Base-by-base conservation (phyloP, 768 basidiomycete genomes). In the Tylopilus plumbeoviolaceoides region DNA sequence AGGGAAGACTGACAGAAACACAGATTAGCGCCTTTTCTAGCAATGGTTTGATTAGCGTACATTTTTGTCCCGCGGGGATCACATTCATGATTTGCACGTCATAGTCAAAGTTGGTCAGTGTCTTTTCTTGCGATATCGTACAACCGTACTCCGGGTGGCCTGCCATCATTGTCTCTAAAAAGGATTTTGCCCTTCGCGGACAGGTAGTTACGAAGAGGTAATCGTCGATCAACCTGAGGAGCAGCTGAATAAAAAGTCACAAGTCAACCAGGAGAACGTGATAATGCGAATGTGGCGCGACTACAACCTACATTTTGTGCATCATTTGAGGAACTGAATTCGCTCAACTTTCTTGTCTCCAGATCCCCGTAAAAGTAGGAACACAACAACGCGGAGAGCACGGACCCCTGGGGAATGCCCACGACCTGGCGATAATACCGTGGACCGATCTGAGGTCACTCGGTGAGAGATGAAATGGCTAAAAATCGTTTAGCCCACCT, bases 101-200 rank as follows among this genome's bases (percentile, higher is more conserved):
- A 59, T 81, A 73, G 55, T 89, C 86, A 63, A 98, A 97, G 63
- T 92, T 97, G 6, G 88, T 81, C 51, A 94, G 64, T 0, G 93
- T 95, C 73, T 99, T 99, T 51, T 92, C 89, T 43, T 76, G 76
- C 18, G 92, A 85, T 47, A 98, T 87, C 65, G 82, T 89, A 56
- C 94, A 98, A 0, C 97, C 97, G 62, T 98, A 98, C 62, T 94
- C 91, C 4, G 91, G 90, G 57, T 95, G 92, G 1, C 95, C 93
- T 67, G 78, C 65, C 23, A 80, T 74, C 92, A 99, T 97, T 61
- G 76, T 77, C 15, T 78, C 69, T 42, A 98, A 68, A 66, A 97
- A 99, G 0, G 70, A 71, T 44, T 61, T 71, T 0, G 95, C 95
- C 58, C 79, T 78, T 7, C 59, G 41, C 3, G 70, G 69, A 48